These are phyloP conservation scores for Physcomitrellopsis africana DNA, from an alignment of 225 moss, liverwort and hornwort genomes.

Conservation along the genomic window DNA sequence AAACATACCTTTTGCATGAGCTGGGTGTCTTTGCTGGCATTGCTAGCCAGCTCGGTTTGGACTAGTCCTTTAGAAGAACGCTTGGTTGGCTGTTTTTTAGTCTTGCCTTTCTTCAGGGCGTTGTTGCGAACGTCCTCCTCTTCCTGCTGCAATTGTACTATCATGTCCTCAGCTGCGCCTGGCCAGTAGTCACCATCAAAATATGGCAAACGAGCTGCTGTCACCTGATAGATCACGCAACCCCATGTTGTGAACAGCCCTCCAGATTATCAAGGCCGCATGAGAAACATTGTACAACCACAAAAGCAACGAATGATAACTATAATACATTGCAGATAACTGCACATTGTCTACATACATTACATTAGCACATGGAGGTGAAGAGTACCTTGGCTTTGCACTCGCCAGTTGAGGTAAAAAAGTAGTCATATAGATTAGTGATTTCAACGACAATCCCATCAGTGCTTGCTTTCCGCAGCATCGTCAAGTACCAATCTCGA, in stretches of 20 bases:
- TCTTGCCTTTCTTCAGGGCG: constrained; percentile 90
- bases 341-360: neutral
- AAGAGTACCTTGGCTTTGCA: constrained; percentile 77
- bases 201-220: constrained; percentile 95
- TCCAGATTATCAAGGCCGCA: neutral
- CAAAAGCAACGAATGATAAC: neutral
- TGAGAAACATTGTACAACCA: neutral
- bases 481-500: constrained; percentile 97
- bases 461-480: constrained; percentile 91
- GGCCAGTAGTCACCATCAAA: constrained; percentile 99
- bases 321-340: neutral
- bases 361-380: constrained; percentile 12
- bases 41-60: constrained; percentile 87
- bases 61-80: constrained; percentile 86
- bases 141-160: constrained; percentile 94
- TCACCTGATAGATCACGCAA: constrained; percentile 51
- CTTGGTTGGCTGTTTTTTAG: constrained; percentile 90
- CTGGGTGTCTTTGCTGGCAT: constrained; percentile 91
- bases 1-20: constrained; percentile 88
- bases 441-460: constrained; percentile 98
- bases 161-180: constrained; percentile 99
- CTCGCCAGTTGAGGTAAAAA: constrained; percentile 89
- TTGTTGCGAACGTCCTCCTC: constrained; percentile 94
- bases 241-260: constrained; percentile 7
- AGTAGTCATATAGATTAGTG: constrained; percentile 94